Evolutionary conservation across 345 rosid genomes (phyloP).

Genomic region (Mercurialis annua): DNA sequence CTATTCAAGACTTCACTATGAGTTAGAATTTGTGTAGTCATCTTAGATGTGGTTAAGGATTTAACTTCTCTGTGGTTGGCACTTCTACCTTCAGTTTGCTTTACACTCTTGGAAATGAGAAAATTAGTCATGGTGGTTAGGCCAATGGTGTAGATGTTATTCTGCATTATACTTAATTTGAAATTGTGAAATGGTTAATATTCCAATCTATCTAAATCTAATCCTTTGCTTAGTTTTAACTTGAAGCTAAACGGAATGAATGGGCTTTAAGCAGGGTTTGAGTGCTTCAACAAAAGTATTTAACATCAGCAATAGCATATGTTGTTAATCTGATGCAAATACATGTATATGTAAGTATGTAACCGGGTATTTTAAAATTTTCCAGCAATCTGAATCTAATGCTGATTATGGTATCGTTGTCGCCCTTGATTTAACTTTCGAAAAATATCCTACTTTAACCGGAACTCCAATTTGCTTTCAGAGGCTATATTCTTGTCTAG

Average conservation of each 20-base stretch:
- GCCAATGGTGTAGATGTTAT: not conserved
- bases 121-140: not conserved
- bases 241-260: not conserved
- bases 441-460: not conserved
- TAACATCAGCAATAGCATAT: not conserved
- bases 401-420: not conserved
- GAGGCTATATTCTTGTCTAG: not conserved
- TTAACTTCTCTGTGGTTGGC: not conserved
- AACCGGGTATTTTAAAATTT: not conserved
- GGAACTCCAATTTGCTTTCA: not conserved
- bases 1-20: not conserved
- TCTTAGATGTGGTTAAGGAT: not conserved
- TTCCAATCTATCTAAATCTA: not conserved
- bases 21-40: not conserved
- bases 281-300: not conserved
- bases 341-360: not conserved
- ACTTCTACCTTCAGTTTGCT: not conserved
- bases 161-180: not conserved
- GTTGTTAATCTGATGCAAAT: not conserved
- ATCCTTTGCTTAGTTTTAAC: not conserved
- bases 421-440: not conserved
- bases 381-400: too few species aligned
- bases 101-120: not conserved
- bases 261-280: not conserved
- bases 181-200: not conserved